These are phyloP conservation scores for Nakazawaea peltata DNA, from an alignment of 805 yeast species.

Conservation along the genomic window DNA sequence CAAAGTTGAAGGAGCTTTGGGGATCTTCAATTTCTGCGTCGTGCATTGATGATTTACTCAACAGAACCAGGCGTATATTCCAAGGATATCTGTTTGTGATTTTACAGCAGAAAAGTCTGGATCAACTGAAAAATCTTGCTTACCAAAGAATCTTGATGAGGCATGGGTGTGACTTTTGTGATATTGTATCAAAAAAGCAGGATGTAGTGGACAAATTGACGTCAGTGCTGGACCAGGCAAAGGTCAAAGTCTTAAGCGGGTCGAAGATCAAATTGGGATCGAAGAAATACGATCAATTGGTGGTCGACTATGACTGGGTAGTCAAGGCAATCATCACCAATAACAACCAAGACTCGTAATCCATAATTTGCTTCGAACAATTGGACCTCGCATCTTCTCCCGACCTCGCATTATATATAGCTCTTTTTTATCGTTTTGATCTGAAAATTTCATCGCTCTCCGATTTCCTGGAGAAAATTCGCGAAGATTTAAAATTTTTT, in stretches of 20 bases:
- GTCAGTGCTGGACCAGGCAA: background rate
- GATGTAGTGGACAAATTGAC: background rate
- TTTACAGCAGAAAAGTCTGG: background rate
- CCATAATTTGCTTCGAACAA: too few species aligned
- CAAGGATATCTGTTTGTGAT: background rate
- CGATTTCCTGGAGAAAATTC: too few species aligned
- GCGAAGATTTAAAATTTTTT: too few species aligned
- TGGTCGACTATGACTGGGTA: conserved; percentile 8
- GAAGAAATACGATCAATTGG: conserved; percentile 1
- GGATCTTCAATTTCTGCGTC: background rate
- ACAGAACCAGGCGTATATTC: background rate
- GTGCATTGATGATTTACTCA: background rate
- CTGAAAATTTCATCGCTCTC: too few species aligned
- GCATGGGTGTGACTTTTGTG: conserved; percentile 5
- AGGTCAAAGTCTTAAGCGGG: too few species aligned
- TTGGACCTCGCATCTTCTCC: too few species aligned
- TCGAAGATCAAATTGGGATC: conserved; percentile 1
- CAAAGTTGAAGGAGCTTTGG: conserved; percentile 8
- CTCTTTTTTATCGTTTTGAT: too few species aligned
- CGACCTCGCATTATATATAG: too few species aligned
- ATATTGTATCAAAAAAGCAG: background rate
- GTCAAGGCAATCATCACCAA: conserved; percentile 8
- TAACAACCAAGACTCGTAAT: too few species aligned
- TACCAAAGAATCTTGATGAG: conserved; percentile 4
- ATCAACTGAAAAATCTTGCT: conserved; percentile 2